Base-by-base conservation (phyloP, 1,284 basidiomycete species). In the Cystobasidiaceae sp. region DNA sequence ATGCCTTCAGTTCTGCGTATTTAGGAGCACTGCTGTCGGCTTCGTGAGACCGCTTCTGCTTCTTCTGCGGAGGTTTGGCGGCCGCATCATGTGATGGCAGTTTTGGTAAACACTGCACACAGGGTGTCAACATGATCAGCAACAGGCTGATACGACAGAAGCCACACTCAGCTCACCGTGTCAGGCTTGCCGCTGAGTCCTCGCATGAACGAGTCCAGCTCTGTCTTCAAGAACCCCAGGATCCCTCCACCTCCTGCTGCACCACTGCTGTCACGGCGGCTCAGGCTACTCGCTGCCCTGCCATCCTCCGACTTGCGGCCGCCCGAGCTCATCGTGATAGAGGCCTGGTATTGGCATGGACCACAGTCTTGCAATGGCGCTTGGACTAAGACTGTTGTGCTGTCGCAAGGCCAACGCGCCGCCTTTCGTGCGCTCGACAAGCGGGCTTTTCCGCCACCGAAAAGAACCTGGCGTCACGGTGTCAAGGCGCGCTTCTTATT, bases 31-130 rank as follows among this genome's bases (percentile, higher is more conserved):
- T 23, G 23, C 44, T 37, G 32, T 25, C 34, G 41, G 58, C 34
- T 41, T 62, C 60, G 28, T 62, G 60, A 5, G 60, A 62, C 21
- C 60, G 32, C 39, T 62, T 62, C 60, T 52, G 60, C 39, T 50
- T 48, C 50, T 62, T 62, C 25, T 50, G 32, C 21, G 60, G 48
- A 13, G 48, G 60, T 19, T 51, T 54, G 21, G 34, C 13, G 39
- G 60, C n/a, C 23, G 37, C 2, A n/a, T n/a, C 21, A 21, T 37
- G 9, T 3, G 54, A 9, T 25, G 39, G 19, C 5, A 43, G 39
- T 43, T n/a, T 11, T 54, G 60, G 37, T 51, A 60, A 49, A 50
- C 39, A 51, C 48, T 52, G 37, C 25, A n/a, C n/a, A n/a, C n/a
- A n/a, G n/a, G n/a, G n/a, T n/a, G n/a, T n/a, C n/a, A n/a, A n/a